Evolutionary conservation across 2,329 filamentous ascomycete species (phyloP).

Genomic region (Colletotrichum somersetense): DNA sequence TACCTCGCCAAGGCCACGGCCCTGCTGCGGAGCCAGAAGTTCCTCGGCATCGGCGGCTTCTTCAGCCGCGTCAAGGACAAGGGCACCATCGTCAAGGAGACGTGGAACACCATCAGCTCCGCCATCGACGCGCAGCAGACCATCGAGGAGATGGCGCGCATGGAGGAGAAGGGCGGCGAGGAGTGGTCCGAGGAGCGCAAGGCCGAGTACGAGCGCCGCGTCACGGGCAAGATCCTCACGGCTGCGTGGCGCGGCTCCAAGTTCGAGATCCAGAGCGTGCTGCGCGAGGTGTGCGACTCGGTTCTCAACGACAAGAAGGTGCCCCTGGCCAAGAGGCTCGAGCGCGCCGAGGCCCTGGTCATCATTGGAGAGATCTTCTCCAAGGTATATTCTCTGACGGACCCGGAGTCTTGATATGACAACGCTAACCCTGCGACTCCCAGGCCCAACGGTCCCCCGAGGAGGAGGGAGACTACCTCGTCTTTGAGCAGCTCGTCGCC

Average conservation of each 20-base stretch:
- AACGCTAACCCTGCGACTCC: constrained; percentile 41
- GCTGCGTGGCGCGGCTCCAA: constrained; percentile 97
- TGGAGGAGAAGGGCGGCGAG: constrained; percentile 94
- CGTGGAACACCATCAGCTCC: constrained; percentile 96
- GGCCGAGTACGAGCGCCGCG: constrained; percentile 92
- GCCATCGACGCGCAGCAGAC: constrained; percentile 98
- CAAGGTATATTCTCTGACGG: constrained; percentile 70
- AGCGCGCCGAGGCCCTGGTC: constrained; percentile 90
- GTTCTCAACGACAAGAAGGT: constrained; percentile 86
- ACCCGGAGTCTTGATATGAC: background rate
- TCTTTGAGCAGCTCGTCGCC: constrained; percentile 97
- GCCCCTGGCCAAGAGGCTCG: constrained; percentile 84
- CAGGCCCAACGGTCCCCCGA: constrained; percentile 91
- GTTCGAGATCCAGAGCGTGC: constrained; percentile 96
- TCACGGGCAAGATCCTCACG: constrained; percentile 97
- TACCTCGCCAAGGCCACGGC: constrained; percentile 90
- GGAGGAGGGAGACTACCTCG: constrained; percentile 98
- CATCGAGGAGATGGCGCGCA: constrained; percentile 98
- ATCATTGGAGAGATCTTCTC: constrained; percentile 90
- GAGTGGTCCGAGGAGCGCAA: constrained; percentile 99
- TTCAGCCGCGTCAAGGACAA: constrained; percentile 96
- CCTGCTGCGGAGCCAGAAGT: constrained; percentile 95
- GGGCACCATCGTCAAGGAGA: constrained; percentile 96
- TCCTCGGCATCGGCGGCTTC: constrained; percentile 95
- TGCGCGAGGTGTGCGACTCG: constrained; percentile 93